Evolutionary conservation across 2,329 filamentous ascomycete species (phyloP).

Genomic region (Fusarium redolens): DNA sequence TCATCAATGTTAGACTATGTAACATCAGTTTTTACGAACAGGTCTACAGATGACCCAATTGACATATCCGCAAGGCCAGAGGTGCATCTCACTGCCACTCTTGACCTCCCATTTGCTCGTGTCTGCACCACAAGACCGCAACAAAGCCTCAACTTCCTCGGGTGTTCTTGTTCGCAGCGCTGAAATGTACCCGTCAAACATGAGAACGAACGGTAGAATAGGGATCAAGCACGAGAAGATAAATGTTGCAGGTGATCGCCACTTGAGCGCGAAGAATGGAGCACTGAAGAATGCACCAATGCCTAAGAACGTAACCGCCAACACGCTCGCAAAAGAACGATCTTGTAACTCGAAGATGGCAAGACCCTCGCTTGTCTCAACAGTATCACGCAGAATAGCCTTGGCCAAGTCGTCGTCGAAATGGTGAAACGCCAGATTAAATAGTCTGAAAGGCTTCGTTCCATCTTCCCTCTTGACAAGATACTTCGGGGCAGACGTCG

Average conservation of each 20-base stretch:
- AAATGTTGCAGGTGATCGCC: slow-evolving; percentile 64
- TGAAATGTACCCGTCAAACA: slow-evolving; percentile 77
- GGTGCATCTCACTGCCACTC: slow-evolving; percentile 59
- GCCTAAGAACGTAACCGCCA: slow-evolving; percentile 65
- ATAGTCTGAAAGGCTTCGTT: slow-evolving; percentile 73
- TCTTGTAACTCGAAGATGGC: slow-evolving; percentile 82
- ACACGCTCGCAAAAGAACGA: slow-evolving; percentile 64
- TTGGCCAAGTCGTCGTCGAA: slow-evolving; percentile 73
- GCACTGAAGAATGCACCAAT: slow-evolving; percentile 62
- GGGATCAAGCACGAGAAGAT: slow-evolving; percentile 76
- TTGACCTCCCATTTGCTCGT: slow-evolving; percentile 60
- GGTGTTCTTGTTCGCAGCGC: slow-evolving; percentile 74
- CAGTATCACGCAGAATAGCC: slow-evolving; percentile 71
- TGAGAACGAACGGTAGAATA: slow-evolving; percentile 73
- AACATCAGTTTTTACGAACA: slow-evolving; percentile 18
- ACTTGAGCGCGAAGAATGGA: slow-evolving; percentile 65
- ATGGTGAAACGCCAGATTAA: slow-evolving; percentile 82
- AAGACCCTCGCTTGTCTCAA: slow-evolving; percentile 74
- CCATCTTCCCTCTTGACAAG: slow-evolving; percentile 55
- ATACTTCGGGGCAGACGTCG: slow-evolving; percentile 66
- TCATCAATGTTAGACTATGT: background rate
- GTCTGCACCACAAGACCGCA: slow-evolving; percentile 63
- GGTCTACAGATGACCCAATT: slow-evolving; percentile 65
- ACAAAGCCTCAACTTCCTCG: slow-evolving; percentile 70
- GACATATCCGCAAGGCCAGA: slow-evolving; percentile 63